Conservation (phyloP, 78 protist genomes). For the Anaeramoeba flamelloides region DNA sequence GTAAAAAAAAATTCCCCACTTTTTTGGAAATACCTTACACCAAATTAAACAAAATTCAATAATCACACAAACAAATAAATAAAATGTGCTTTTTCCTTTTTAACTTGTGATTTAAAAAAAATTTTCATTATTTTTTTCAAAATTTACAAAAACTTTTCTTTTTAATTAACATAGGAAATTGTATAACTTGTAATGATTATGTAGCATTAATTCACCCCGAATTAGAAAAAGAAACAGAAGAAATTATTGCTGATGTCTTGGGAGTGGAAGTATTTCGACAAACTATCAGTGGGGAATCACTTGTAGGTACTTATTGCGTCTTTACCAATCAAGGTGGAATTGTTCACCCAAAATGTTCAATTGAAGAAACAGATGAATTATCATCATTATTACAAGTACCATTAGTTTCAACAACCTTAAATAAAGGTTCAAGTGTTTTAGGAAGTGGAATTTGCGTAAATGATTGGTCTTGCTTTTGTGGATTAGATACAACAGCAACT, state of each 20-base stretch:
- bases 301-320: slow-evolving; percentile 81
- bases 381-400: slow-evolving; percentile 82
- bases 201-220: slow-evolving; percentile 93
- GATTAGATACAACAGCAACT: slow-evolving; percentile 86
- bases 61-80: too few species aligned
- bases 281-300: slow-evolving; percentile 54
- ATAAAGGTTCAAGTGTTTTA: slow-evolving; percentile 65
- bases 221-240: slow-evolving; percentile 91
- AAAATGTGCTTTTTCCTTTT: too few species aligned
- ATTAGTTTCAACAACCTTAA: slow-evolving; percentile 81
- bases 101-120: too few species aligned
- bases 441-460: slow-evolving; percentile 80
- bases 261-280: slow-evolving; percentile 90
- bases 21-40: too few species aligned
- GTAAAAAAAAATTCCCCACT: too few species aligned
- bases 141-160: too few species aligned
- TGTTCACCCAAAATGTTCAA: slow-evolving; percentile 81
- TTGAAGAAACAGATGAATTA: slow-evolving; percentile 79
- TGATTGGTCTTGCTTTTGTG: slow-evolving; percentile 88
- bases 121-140: too few species aligned
- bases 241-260: slow-evolving; percentile 75
- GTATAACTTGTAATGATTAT: slow-evolving; percentile 84
- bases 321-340: slow-evolving; percentile 83
- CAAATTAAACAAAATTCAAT: too few species aligned
- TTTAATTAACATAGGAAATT: slow-evolving; percentile 92